These are phyloP conservation scores for Dactylorhiza incarnata DNA, from an alignment of 106 monocot genomes.

Conservation along the genomic window DNA sequence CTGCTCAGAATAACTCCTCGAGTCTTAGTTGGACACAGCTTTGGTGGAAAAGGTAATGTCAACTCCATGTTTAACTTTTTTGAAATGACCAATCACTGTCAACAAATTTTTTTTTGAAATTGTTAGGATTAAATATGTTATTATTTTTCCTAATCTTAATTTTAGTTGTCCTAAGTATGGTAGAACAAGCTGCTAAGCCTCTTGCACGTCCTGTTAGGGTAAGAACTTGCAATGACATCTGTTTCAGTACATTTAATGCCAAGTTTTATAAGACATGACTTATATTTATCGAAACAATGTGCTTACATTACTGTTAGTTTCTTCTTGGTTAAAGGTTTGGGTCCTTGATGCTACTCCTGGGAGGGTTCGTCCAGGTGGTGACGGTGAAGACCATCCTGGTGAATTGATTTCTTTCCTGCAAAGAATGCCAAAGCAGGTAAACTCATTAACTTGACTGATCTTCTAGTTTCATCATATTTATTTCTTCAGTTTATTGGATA, in stretches of 20 bases:
- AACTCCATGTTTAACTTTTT: slow-evolving; percentile 2
- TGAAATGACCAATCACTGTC: neutral
- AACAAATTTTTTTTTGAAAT: neutral
- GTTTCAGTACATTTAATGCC: neutral
- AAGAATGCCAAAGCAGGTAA: slow-evolving; percentile 64
- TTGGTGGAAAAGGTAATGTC: slow-evolving; percentile 91
- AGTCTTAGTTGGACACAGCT: slow-evolving; percentile 94
- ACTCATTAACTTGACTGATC: neutral
- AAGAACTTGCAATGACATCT: slow-evolving; percentile 3
- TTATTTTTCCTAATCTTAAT: neutral
- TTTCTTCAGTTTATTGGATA: neutral
- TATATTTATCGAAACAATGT: neutral
- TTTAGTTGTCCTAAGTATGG: slow-evolving; percentile 91
- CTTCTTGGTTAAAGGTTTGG: slow-evolving; percentile 66
- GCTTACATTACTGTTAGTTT: neutral
- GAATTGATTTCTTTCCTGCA: slow-evolving; percentile 76
- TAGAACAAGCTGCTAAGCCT: slow-evolving; percentile 99
- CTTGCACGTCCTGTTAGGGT: slow-evolving; percentile 93
- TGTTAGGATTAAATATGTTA: neutral
- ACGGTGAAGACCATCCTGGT: slow-evolving; percentile 93
- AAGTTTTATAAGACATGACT: neutral
- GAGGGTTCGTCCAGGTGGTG: slow-evolving; percentile 72
- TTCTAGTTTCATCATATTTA: neutral
- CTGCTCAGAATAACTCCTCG: slow-evolving; percentile 81
- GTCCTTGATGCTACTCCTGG: slow-evolving; percentile 95